phyloP scores from a whole-genome alignment of 2,329 filamentous ascomycete genomes.

The Aspergillus floridensis region DNA sequence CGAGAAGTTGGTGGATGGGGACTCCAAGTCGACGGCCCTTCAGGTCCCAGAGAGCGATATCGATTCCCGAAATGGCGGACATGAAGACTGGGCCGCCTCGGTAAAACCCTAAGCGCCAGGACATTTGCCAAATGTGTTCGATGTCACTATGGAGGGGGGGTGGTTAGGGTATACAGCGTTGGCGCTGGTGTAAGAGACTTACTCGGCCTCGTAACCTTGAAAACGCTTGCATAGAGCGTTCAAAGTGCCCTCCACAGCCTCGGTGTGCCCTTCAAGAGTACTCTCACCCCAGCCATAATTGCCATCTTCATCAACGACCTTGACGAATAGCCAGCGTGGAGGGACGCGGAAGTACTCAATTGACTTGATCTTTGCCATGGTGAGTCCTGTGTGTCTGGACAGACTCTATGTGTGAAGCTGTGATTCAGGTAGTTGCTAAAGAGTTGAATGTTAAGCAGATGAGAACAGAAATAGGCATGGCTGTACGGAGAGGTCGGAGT shows the following conservation, averaged over 20 bases:
- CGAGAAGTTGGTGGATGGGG: slow-evolving; percentile 70
- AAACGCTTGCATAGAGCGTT: slow-evolving; percentile 64
- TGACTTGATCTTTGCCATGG: slow-evolving; percentile 61
- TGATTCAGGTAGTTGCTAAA: not conserved
- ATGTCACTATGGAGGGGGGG: slow-evolving; percentile 57
- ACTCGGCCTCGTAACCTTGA: slow-evolving; percentile 69
- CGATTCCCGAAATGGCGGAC: slow-evolving; percentile 72
- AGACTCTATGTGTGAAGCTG: not conserved
- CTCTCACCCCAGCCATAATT: slow-evolving; percentile 71
- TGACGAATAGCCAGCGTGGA: slow-evolving; percentile 75
- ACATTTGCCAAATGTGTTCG: slow-evolving; percentile 75
- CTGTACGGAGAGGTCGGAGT: slow-evolving; percentile 7
- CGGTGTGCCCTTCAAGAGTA: slow-evolving; percentile 69
- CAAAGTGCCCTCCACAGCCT: slow-evolving; percentile 70
- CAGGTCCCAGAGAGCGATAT: slow-evolving; percentile 77
- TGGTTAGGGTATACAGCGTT: not conserved
- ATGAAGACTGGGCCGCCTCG: slow-evolving; percentile 76
- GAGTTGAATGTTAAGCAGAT: not conserved
- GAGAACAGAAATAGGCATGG: not conserved
- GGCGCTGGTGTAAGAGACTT: slow-evolving; percentile 19
- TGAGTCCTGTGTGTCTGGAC: not conserved
- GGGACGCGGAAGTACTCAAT: slow-evolving; percentile 74
- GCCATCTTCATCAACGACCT: slow-evolving; percentile 66
- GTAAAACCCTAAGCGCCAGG: slow-evolving; percentile 71
- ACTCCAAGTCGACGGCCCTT: slow-evolving; percentile 65